These are phyloP conservation scores for Syzygium jambos DNA, from an alignment of 345 rosid genomes.

Conservation along the genomic window DNA sequence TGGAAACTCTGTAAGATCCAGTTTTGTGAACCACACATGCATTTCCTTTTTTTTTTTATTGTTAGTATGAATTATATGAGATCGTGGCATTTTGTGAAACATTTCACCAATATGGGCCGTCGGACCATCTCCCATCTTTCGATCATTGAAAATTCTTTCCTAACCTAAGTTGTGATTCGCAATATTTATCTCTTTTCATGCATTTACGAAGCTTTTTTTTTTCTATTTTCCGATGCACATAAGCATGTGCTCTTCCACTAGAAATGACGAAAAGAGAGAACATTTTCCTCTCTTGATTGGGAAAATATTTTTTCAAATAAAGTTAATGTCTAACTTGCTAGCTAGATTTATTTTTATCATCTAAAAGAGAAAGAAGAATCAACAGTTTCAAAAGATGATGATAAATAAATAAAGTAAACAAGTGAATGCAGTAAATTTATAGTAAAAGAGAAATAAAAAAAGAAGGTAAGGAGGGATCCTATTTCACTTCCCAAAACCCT, in stretches of 20 bases:
- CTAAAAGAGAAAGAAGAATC: not conserved
- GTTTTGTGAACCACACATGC: no score
- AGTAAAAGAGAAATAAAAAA: not conserved
- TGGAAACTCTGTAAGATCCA: no score
- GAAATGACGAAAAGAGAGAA: not conserved
- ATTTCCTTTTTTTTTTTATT: not conserved
- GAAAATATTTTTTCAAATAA: not conserved
- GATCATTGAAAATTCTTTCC: not conserved
- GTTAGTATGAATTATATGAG: not conserved
- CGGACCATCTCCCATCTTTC: not conserved
- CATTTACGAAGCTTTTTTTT: no score
- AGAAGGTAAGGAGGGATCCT: not conserved
- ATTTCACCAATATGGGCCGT: not conserved
- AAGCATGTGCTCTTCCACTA: no score
- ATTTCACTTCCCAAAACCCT: not conserved
- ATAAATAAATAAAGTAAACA: not conserved
- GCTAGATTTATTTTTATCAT: not conserved
- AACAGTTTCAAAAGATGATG: not conserved
- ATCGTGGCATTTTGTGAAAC: not conserved
- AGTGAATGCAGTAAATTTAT: not conserved
- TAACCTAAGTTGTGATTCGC: not conserved
- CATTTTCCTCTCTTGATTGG: not conserved
- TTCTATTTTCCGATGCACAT: no score
- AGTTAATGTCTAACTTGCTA: not conserved
- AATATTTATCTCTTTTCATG: not conserved